Conservation (phyloP, 306 rosid genomes). For the Gastrolobium bilobum region DNA sequence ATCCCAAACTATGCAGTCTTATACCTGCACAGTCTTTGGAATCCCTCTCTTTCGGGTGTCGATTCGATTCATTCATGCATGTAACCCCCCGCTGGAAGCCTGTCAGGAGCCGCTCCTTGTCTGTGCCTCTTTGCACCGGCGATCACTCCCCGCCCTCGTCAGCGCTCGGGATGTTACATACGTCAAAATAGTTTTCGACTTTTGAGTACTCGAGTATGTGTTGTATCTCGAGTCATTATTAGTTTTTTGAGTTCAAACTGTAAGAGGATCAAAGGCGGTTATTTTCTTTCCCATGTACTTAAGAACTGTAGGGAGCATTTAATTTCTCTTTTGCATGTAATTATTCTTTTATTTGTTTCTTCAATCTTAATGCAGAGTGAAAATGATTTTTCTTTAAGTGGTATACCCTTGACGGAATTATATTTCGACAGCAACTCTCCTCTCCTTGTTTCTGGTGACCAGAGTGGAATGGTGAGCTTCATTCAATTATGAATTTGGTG, state of each 20-base stretch:
- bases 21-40: too few species aligned
- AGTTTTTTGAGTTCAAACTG: background rate
- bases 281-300: background rate
- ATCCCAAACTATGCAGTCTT: too few species aligned
- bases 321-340: background rate
- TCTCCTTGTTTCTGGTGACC: slow-evolving; percentile 89
- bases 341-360: slow-evolving; percentile 17
- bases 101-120: too few species aligned
- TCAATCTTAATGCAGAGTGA: slow-evolving; percentile 72
- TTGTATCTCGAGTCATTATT: background rate
- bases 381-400: slow-evolving; percentile 77
- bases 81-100: too few species aligned
- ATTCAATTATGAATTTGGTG: slow-evolving; percentile 25
- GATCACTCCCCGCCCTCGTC: too few species aligned
- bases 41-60: too few species aligned
- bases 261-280: background rate
- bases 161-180: too few species aligned
- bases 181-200: too few species aligned
- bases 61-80: too few species aligned
- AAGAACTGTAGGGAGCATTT: background rate
- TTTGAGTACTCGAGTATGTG: too few species aligned
- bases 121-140: too few species aligned
- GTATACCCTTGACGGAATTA: slow-evolving; percentile 78
- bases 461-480: slow-evolving; percentile 80
- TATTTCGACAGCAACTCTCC: slow-evolving; percentile 59